phyloP scores from a whole-genome alignment of 2,329 filamentous ascomycete genomes.

The Emergomyces africanus region DNA sequence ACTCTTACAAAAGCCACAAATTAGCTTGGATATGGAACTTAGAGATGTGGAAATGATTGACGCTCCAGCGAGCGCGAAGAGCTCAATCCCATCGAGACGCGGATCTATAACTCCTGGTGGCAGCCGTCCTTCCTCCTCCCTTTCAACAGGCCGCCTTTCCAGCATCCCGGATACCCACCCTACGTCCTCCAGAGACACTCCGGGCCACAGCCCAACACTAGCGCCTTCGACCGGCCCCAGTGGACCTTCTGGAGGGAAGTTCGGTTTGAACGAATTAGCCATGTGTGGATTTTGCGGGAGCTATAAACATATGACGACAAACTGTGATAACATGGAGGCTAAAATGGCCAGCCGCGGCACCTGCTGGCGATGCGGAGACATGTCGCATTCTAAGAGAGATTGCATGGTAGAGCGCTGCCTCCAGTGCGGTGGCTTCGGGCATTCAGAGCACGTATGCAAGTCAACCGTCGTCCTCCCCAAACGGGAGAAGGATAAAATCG shows the following conservation, averaged over 20 bases:
- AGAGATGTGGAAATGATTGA: constrained; percentile 34
- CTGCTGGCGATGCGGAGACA: constrained; percentile 31
- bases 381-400: constrained; percentile 24
- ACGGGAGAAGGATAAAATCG: constrained; percentile 23
- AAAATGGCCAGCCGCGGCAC: constrained; percentile 24
- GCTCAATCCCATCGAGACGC: constrained; percentile 10
- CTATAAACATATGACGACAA: constrained; percentile 29
- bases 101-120: constrained; percentile 13
- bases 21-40: constrained; percentile 28
- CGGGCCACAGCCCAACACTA: constrained; percentile 13
- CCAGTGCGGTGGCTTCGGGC: constrained; percentile 34
- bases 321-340: constrained; percentile 34
- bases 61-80: constrained; percentile 11
- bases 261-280: constrained; percentile 30
- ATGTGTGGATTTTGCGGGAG: constrained; percentile 36
- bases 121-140: constrained; percentile 22
- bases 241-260: constrained; percentile 31
- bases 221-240: constrained; percentile 15
- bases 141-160: constrained; percentile 9
- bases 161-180: neutral
- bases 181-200: constrained; percentile 3
- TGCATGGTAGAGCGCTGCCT: constrained; percentile 32
- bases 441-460: constrained; percentile 24
- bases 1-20: constrained; percentile 43
- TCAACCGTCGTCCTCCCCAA: constrained; percentile 23